phyloP scores from a whole-genome alignment of 1,139 yeast species.

The Scheffersomyces stambukii region DNA sequence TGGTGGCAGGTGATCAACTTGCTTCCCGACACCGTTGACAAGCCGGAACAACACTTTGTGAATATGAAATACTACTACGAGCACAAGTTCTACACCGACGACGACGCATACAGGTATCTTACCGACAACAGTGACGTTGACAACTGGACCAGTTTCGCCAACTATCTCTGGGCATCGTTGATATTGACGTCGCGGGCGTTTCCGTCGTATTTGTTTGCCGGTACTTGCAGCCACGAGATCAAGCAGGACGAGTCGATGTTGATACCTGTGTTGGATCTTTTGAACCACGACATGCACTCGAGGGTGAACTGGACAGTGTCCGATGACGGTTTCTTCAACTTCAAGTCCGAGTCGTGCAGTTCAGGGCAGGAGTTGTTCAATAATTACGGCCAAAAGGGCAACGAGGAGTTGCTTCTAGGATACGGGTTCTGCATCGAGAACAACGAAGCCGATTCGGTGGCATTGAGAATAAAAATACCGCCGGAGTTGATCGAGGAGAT shows the following conservation, averaged over 20 bases:
- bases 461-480: constrained; percentile 51
- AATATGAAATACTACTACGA: constrained; percentile 48
- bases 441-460: constrained; percentile 62
- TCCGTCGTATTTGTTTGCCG: constrained; percentile 52
- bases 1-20: constrained; percentile 44
- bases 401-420: constrained; percentile 64
- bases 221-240: constrained; percentile 14
- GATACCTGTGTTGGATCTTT: constrained; percentile 71
- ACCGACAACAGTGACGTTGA: constrained; percentile 15
- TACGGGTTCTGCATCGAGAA: constrained; percentile 67
- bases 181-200: constrained; percentile 76
- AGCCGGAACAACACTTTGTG: constrained; percentile 34
- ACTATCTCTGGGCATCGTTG: constrained; percentile 70
- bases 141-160: constrained; percentile 61
- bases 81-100: constrained; percentile 38
- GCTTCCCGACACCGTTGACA: constrained; percentile 28
- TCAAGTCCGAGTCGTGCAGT: constrained; percentile 22
- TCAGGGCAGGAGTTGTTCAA: constrained; percentile 56
- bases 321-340: constrained; percentile 19
- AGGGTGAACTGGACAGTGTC: constrained; percentile 60
- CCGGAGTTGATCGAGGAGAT: constrained; percentile 28
- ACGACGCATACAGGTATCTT: constrained; percentile 30
- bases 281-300: constrained; percentile 64
- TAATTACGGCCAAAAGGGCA: constrained; percentile 84
- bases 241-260: constrained; percentile 57